Evolutionary conservation across 2,329 filamentous ascomycete species (phyloP).

Genomic region (Exutisphaerella laricina): DNA sequence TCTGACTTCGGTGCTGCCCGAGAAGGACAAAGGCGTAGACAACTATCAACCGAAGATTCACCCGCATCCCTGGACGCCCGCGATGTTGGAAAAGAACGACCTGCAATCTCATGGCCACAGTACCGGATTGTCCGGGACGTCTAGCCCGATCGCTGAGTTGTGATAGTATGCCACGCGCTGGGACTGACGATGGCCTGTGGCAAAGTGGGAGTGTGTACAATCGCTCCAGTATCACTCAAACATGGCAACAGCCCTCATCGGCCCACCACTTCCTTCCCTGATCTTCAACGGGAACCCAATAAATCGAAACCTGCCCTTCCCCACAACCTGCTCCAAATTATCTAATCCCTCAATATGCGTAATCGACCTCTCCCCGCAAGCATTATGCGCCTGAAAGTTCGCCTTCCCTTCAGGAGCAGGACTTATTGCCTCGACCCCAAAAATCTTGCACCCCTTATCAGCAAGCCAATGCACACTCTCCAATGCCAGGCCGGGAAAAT

Average conservation of each 20-base stretch:
- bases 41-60: no score
- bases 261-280: slow-evolving; percentile 26
- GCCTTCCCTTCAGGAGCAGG: slow-evolving; percentile 26
- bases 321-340: slow-evolving; percentile 24
- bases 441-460: slow-evolving; percentile 26
- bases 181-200: no score
- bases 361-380: slow-evolving; percentile 25
- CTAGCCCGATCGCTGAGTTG: no score
- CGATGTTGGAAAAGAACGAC: no score
- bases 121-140: no score
- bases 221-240: no score
- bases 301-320: slow-evolving; percentile 23
- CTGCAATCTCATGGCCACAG: no score
- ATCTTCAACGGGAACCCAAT: slow-evolving; percentile 27
- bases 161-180: no score
- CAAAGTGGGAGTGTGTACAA: no score
- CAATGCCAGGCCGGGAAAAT: slow-evolving; percentile 24
- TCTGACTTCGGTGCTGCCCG: no score
- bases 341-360: slow-evolving; percentile 28
- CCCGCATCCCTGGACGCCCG: no score
- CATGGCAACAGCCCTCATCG: slow-evolving; percentile 26
- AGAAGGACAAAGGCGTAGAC: no score
- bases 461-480: slow-evolving; percentile 27
- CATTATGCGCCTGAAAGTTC: slow-evolving; percentile 28
- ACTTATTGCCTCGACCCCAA: slow-evolving; percentile 27